Base-by-base conservation (phyloP, 2,329 filamentous ascomycete species). In the Claviceps africana region DNA sequence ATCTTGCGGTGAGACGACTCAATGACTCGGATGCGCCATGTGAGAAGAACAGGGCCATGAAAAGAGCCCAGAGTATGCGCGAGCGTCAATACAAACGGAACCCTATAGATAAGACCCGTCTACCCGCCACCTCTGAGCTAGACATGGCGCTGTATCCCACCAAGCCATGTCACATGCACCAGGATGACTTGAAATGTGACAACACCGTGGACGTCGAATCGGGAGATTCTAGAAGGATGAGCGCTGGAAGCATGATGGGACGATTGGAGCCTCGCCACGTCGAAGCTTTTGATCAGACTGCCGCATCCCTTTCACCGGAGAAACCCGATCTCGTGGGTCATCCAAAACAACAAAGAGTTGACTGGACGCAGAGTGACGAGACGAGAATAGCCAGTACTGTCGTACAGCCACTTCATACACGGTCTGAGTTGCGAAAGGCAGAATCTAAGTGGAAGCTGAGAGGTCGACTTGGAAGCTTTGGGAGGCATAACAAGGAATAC, bases 361-460 rank as follows among this genome's bases (percentile, higher is more conserved):
- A 82, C 61, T 82, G 79, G 79, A 75, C 75, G 31, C 78, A 82
- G 60, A 74, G 71, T 58, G 78, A 81, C 55, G 75, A 80, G 62
- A 48, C 58, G 56, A 57, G 47, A 8, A 43, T 39, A 17, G 28
- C 13, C 21, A 50, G 46, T 8, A 4, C 28, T 28, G 40, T 40
- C 39, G 19, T 52, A 15, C 15, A 43, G 22, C 21, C 45, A 13
- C 4, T 11, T 9, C 10, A 15, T 5, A 39, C 55, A 51, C 47
- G 60, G 4, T 61, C 66, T 52, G 52, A 68, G 56, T 60, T 76
- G 49, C 62, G 66, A 46, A 75, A 70, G 58, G 67, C 66, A 40
- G 73, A 76, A 39, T 77, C 76, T 0, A 69, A 71, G 46, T 77
- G 75, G 72, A 69, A 68, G 17, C 60, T 81, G 51, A 70, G 67